A percentile compares a stretch with the other conserved stretches of the same genome.
phyloP scores from a whole-genome alignment of 148 eudicot genomes.

The Oxyria digyna region DNA sequence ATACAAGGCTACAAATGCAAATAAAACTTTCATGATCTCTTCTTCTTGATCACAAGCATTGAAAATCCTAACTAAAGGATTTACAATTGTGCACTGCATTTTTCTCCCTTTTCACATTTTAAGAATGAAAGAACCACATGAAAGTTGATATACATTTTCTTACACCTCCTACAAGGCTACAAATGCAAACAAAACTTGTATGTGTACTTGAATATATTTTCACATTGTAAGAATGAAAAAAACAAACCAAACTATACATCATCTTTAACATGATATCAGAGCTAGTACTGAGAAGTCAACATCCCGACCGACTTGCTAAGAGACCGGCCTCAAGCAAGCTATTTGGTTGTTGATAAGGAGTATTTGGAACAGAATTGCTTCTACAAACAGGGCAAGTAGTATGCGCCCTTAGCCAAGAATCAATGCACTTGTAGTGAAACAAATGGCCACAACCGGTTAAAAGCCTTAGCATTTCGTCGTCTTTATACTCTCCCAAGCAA shows the following conservation, averaged over 20 bases:
- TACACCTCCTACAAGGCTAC: not conserved
- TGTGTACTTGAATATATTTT: not conserved
- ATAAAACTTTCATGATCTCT: too few species aligned
- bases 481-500: conserved; percentile 38
- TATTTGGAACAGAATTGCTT: conserved; percentile 20
- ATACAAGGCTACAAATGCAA: too few species aligned
- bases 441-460: conserved; percentile 35
- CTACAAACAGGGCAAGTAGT: conserved; percentile 44
- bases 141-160: not conserved
- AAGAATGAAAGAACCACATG: too few species aligned
- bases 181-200: not conserved
- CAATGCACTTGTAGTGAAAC: conserved; percentile 37
- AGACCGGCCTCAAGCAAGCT: conserved; percentile 4
- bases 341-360: conserved; percentile 4
- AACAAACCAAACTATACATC: not conserved
- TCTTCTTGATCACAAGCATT: too few species aligned
- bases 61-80: too few species aligned
- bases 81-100: too few species aligned
- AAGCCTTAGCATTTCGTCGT: conserved; percentile 22
- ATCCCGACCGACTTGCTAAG: not conserved
- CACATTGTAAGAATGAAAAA: too few species aligned
- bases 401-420: conserved; percentile 27
- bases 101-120: too few species aligned
- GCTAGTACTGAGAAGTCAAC: not conserved
- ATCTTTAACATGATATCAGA: not conserved